Conservation (phyloP, 208 protist species). For the Crithidia fasciculata region DNA sequence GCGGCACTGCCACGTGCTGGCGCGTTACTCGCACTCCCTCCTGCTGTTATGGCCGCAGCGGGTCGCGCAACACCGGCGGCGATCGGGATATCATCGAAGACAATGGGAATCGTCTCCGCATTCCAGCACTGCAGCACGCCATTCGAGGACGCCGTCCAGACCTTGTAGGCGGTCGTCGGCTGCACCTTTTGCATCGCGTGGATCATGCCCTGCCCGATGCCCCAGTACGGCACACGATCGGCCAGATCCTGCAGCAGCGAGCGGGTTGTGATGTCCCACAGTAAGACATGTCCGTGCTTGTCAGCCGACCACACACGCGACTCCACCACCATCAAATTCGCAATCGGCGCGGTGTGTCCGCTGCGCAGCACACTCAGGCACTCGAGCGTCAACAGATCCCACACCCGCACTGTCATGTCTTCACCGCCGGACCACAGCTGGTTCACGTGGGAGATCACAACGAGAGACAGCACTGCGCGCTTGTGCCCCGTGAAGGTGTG, state of each 20-base stretch:
- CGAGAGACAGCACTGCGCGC: slow-evolving; percentile 54
- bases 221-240: slow-evolving; percentile 37
- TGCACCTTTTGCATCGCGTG: slow-evolving; percentile 69
- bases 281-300: slow-evolving; percentile 72
- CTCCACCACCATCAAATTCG: slow-evolving; percentile 58
- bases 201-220: slow-evolving; percentile 40
- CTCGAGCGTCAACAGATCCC: slow-evolving; percentile 68
- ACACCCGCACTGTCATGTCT: slow-evolving; percentile 84
- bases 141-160: slow-evolving; percentile 70
- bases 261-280: slow-evolving; percentile 86
- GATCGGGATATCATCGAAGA: slow-evolving; percentile 47
- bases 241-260: slow-evolving; percentile 71
- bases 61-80: slow-evolving; percentile 5
- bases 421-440: slow-evolving; percentile 86
- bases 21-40: too few species aligned
- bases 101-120: slow-evolving; percentile 73
- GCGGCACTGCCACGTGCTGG: background rate
- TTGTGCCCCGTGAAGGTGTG: slow-evolving; percentile 70
- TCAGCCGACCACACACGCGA: slow-evolving; percentile 87
- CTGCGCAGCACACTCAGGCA: slow-evolving; percentile 51
- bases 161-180: slow-evolving; percentile 62
- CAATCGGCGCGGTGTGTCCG: slow-evolving; percentile 69
- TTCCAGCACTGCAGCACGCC: slow-evolving; percentile 88
- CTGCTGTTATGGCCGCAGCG: too few species aligned
- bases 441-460: slow-evolving; percentile 56